A percentile compares a stretch with the other conserved stretches of the same genome.
Conservation (phyloP, 2,329 filamentous ascomycete genomes). For the Lasiodiplodia gonubiensis region DNA sequence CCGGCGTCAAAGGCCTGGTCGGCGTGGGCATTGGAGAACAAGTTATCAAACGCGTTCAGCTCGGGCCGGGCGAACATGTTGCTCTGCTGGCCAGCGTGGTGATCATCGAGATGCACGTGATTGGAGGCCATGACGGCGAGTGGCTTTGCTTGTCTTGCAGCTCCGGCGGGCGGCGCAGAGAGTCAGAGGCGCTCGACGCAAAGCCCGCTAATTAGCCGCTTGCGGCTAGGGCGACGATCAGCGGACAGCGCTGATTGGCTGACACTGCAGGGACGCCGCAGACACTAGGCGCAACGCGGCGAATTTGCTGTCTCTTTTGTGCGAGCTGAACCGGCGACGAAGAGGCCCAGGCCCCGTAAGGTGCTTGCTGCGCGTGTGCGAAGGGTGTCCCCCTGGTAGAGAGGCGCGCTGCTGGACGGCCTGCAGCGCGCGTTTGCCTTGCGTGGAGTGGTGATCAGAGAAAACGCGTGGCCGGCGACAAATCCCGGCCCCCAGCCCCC, state of each 20-base stretch:
- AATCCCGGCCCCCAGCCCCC: conserved; percentile 24
- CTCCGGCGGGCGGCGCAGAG: neutral
- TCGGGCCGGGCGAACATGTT: conserved; percentile 25
- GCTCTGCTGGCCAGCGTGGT: conserved; percentile 27
- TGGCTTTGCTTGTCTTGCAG: conserved; percentile 4
- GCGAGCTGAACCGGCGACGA: conserved; percentile 24
- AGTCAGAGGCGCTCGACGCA: conserved; percentile 22
- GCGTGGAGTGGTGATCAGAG: conserved; percentile 26
- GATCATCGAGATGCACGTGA: conserved; percentile 31
- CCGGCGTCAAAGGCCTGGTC: conserved; percentile 37
- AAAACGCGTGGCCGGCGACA: conserved; percentile 20
- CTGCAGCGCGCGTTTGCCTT: conserved; percentile 26
- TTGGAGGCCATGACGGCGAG: conserved; percentile 30
- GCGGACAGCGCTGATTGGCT: conserved; percentile 1
- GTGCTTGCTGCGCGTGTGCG: conserved; percentile 21
- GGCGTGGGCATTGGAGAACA: conserved; percentile 35
- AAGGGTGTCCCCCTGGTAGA: conserved; percentile 24
- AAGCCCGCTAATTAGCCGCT: conserved; percentile 18
- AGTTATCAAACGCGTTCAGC: conserved; percentile 17
- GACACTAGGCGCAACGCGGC: conserved; percentile 24
- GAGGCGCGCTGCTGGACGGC: conserved; percentile 25
- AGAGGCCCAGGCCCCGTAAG: conserved; percentile 24
- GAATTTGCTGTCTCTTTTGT: conserved; percentile 24
- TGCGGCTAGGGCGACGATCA: conserved; percentile 11
- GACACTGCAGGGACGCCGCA: conserved; percentile 8